Base-by-base conservation (phyloP, 208 protist species). In the Wallacemonas collosoma region DNA sequence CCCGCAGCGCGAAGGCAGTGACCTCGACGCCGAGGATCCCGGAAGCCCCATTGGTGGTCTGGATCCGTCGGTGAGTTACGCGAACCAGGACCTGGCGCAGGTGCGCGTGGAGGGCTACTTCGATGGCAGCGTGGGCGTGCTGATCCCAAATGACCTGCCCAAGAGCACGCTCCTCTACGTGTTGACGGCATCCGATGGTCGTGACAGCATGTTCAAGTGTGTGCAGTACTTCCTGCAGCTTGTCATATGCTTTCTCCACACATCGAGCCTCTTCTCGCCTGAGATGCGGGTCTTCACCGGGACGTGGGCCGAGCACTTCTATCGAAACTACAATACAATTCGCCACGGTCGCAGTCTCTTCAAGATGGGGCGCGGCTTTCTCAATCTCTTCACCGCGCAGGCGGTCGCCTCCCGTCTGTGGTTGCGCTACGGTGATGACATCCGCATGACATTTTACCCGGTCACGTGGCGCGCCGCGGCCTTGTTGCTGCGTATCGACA, bases 141-240 rank as follows among this genome's bases (percentile, higher is more conserved):
- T 94, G 8, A 94, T 96, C 62, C 89, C 91, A 0, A 93, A 85
- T 72, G 91, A 96, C 51, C 75, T 96, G 53, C 91, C 91, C 11
- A 82, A 80, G 1, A 93, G 87, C 69, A 92, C 87, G 51, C 56
- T 96, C 45, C 80, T 96, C 2, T 96, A 96, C 76, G 87, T 96
- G 17, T 68, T 96, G 2, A 96, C 91, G 48, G 86, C 91, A 36
- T 93, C 87, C 9, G 91, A 96, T 43, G 91, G 91, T 3, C 83
- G 91, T 14, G 91, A 96, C 53, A 74, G 84, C 53, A 76, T 94
- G 56, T 96, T 96, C 76, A 96, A 96, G 72, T 74, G 77, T 53
- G 75, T 90, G 3, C 91, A 96, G 77, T 96, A 93, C 83, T 81
- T 38, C 26, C 75, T 94, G 79, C 86, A 93, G 66, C 57, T 93